Evolutionary conservation across 352 stramenopile genomes (phyloP).

Genomic region (Pythium sp.): DNA sequence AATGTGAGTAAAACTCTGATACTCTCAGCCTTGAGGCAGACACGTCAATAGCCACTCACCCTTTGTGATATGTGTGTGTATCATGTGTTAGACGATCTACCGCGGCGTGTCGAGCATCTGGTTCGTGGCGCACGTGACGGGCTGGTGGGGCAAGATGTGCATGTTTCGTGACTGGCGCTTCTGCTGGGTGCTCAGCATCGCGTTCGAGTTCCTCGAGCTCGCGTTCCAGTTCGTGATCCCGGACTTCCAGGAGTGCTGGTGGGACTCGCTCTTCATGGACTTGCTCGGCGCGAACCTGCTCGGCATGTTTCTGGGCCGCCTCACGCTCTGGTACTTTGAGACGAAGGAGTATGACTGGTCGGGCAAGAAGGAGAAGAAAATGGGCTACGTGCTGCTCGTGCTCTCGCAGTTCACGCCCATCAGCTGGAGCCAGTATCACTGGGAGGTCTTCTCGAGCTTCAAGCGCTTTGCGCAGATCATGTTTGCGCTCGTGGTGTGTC

Average conservation of each 20-base stretch:
- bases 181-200: constrained; percentile 88
- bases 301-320: constrained; percentile 78
- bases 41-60: neutral
- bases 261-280: constrained; percentile 92
- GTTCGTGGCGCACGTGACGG: constrained; percentile 83
- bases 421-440: constrained; percentile 88
- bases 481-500: constrained; percentile 82
- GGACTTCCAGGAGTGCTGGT: constrained; percentile 95
- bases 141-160: constrained; percentile 93
- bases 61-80: neutral
- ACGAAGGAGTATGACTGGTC: constrained; percentile 91
- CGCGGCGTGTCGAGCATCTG: constrained; percentile 78
- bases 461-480: constrained; percentile 84
- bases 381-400: constrained; percentile 60
- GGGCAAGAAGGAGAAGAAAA: constrained; percentile 69
- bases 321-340: constrained; percentile 76
- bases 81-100: constrained; percentile 38
- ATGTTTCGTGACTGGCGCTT: constrained; percentile 94
- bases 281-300: constrained; percentile 90
- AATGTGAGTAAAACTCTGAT: constrained; percentile 21
- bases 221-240: constrained; percentile 88
- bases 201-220: constrained; percentile 90
- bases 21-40: too few relatives aligned
- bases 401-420: constrained; percentile 88
- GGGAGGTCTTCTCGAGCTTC: constrained; percentile 91